Conservation (phyloP, 108 stramenopile genomes). For the Epipyxis sp. region DNA sequence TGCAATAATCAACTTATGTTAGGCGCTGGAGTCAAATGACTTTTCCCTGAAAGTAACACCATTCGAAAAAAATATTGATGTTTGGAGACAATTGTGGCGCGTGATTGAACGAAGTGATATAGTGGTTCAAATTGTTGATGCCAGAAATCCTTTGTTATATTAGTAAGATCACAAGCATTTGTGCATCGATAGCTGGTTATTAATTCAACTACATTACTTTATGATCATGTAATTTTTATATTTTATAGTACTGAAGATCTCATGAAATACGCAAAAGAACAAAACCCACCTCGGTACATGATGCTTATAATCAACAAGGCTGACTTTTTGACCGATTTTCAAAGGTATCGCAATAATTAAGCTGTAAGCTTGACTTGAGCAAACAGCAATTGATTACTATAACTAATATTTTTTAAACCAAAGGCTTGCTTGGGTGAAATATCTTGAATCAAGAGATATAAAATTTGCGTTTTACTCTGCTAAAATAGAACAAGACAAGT, state of each 20-base stretch:
- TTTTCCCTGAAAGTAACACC: conserved; percentile 65
- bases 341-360: too few relatives aligned
- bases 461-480: too few relatives aligned
- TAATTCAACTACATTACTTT: too few relatives aligned
- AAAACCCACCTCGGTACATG: conserved; percentile 76
- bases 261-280: conserved; percentile 66
- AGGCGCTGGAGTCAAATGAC: background rate
- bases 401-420: too few relatives aligned
- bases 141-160: conserved; percentile 92
- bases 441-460: too few relatives aligned
- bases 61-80: conserved; percentile 98
- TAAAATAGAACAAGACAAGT: too few relatives aligned
- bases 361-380: too few relatives aligned
- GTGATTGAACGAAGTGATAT: conserved; percentile 87
- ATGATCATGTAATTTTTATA: conserved; percentile 6
- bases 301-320: conserved; percentile 92
- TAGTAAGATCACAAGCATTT: too few relatives aligned
- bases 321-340: conserved; percentile 77
- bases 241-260: conserved; percentile 80
- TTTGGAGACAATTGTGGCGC: conserved; percentile 98
- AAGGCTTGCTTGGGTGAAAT: too few relatives aligned
- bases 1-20: conserved; percentile 39
- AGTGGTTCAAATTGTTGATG: conserved; percentile 92
- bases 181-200: too few relatives aligned
- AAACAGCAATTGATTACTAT: too few relatives aligned